Conservation (phyloP, 805 yeast species). For the Sporopachydermia lactativora region DNA sequence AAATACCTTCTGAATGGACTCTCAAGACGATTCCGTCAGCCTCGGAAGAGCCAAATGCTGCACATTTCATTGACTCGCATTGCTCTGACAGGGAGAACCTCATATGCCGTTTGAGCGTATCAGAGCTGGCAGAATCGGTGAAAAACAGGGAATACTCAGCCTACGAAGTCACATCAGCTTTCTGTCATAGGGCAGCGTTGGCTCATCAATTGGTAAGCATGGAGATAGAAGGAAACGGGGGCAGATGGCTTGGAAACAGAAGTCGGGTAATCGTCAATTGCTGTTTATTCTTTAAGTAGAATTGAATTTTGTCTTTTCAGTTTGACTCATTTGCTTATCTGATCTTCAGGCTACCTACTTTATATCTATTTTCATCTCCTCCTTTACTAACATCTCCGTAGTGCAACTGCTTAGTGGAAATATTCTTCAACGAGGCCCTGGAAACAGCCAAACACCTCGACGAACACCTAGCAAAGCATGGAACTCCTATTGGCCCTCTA, state of each 20-base stretch:
- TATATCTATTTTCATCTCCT: too few relatives aligned
- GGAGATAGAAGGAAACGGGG: neutral
- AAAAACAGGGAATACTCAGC: slow-evolving; percentile 24
- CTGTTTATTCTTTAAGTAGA: too few relatives aligned
- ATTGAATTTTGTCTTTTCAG: too few relatives aligned
- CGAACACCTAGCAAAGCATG: slow-evolving; percentile 29
- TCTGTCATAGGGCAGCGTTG: slow-evolving; percentile 41
- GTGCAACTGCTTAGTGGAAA: slow-evolving; percentile 18
- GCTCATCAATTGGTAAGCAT: slow-evolving; percentile 33
- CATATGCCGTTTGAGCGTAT: slow-evolving; percentile 14
- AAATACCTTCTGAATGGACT: neutral
- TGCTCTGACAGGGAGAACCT: slow-evolving; percentile 9
- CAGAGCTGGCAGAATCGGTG: slow-evolving; percentile 11
- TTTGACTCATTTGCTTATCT: too few relatives aligned
- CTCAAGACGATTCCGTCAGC: neutral
- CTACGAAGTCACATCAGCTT: slow-evolving; percentile 35
- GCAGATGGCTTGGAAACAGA: neutral
- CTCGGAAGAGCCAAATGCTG: neutral
- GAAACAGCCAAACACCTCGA: slow-evolving; percentile 42
- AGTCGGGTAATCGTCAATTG: too few relatives aligned
- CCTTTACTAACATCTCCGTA: slow-evolving; percentile 22
- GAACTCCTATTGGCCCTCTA: slow-evolving; percentile 42
- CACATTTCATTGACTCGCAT: neutral
- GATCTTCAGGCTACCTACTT: too few relatives aligned
- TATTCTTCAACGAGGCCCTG: slow-evolving; percentile 44